Percentiles rank a stretch among this genome's conserved stretches.
phyloP scores from a whole-genome alignment of 495 filamentous ascomycete genomes.

The Hypoxylon cercidicola region DNA sequence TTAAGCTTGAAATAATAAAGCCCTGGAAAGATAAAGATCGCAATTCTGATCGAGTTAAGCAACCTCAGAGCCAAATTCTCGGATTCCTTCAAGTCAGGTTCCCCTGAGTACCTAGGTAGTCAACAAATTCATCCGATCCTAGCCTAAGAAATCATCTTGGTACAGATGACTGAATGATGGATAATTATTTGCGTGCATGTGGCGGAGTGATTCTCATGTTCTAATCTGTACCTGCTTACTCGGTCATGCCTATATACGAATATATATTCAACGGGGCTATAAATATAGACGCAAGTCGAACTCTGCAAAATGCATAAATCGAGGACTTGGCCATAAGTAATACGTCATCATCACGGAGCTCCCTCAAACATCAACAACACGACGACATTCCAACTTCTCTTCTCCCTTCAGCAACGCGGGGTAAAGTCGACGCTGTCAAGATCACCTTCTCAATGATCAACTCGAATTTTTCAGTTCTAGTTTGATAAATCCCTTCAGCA shows the following conservation, averaged over 20 bases:
- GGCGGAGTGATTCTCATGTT: neutral
- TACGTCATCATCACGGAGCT: constrained; percentile 40
- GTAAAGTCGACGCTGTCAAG: constrained; percentile 28
- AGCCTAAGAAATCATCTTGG: too few species aligned
- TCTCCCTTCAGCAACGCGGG: constrained; percentile 28
- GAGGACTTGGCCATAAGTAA: constrained; percentile 15
- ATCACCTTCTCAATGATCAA: constrained; percentile 14
- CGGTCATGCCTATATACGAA: neutral
- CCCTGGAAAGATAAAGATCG: neutral
- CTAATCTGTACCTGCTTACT: neutral
- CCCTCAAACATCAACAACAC: constrained; percentile 32
- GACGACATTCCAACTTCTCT: constrained; percentile 30
- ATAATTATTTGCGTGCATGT: neutral
- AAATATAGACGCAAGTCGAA: neutral
- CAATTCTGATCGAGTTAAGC: neutral
- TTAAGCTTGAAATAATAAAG: neutral
- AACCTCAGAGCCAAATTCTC: neutral
- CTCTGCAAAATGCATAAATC: constrained; percentile 1
- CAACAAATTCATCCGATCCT: neutral
- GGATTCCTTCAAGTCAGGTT: neutral
- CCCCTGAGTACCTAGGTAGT: neutral
- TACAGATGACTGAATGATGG: neutral
- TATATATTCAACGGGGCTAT: neutral
- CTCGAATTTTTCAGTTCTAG: constrained; percentile 11
- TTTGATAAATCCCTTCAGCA: constrained; percentile 5